A percentile compares a stretch with the other conserved stretches of the same genome.
These are phyloP conservation scores for Orbilia oligospora DNA, from an alignment of 2,329 filamentous ascomycete genomes.

Conservation along the genomic window DNA sequence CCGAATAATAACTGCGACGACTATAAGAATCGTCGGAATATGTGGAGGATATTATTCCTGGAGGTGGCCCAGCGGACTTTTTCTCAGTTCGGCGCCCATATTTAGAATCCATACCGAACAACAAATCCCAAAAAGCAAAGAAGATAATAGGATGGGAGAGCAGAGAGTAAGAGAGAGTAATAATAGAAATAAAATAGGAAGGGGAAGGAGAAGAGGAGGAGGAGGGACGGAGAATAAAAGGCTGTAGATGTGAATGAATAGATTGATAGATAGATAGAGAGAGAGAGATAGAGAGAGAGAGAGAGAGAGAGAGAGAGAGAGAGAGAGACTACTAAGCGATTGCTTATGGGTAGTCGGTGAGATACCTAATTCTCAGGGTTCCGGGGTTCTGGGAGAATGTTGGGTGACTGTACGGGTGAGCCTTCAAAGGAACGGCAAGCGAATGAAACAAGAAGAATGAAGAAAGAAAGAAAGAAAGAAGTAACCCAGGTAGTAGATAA, in stretches of 20 bases:
- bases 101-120: conserved; percentile 43
- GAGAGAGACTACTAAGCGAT: too few relatives aligned
- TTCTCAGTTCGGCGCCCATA: conserved; percentile 16
- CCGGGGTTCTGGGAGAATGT: too few relatives aligned
- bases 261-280: background rate
- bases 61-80: conserved; percentile 31
- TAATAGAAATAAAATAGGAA: background rate
- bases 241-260: background rate
- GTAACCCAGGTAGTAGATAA: too few relatives aligned
- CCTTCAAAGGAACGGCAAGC: background rate
- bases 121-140: background rate
- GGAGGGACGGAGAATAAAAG: too few relatives aligned
- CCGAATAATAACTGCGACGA: conserved; percentile 56
- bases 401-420: background rate
- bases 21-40: conserved; percentile 58
- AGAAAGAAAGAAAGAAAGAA: too few relatives aligned
- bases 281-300: conserved; percentile 10
- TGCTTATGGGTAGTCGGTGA: background rate
- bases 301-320: too few relatives aligned
- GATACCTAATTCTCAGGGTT: too few relatives aligned
- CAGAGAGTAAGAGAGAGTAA: background rate
- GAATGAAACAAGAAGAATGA: background rate
- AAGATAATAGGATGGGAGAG: too few relatives aligned
- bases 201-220: background rate
- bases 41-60: conserved; percentile 41